Percentiles rank a stretch among this genome's conserved stretches.
These are phyloP conservation scores for Davidsoniella neocaledoniae DNA, from an alignment of 2,329 filamentous ascomycete genomes.

Conservation along the genomic window DNA sequence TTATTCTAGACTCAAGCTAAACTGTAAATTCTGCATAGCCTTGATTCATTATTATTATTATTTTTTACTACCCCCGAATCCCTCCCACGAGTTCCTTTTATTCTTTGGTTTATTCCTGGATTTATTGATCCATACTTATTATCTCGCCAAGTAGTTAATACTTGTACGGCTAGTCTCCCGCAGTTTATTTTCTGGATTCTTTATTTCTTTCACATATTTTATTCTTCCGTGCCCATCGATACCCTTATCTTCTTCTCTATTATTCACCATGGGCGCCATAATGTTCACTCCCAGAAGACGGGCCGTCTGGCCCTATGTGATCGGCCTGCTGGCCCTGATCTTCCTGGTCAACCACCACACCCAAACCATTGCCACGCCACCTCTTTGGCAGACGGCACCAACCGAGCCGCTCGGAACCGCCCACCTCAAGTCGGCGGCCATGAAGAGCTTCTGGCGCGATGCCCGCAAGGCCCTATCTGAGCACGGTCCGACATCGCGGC, in stretches of 20 bases:
- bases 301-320: slow-evolving; percentile 7
- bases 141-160: too few species aligned
- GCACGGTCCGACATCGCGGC: background rate
- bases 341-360: slow-evolving; percentile 7
- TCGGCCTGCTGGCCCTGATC: background rate
- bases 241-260: background rate
- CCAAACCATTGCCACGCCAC: slow-evolving; percentile 1
- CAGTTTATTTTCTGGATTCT: background rate
- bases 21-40: too few species aligned
- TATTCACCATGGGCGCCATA: slow-evolving; percentile 1
- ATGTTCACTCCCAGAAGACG: slow-evolving; percentile 9
- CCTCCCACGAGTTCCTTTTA: too few species aligned
- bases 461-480: slow-evolving; percentile 2
- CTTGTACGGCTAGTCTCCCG: background rate
- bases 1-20: too few species aligned
- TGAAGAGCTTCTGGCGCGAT: slow-evolving; percentile 5
- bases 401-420: background rate
- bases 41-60: too few species aligned
- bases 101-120: too few species aligned
- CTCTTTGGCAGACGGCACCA: background rate
- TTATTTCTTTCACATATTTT: background rate
- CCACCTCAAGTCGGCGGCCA: slow-evolving; percentile 6
- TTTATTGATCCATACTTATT: too few species aligned
- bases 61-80: too few species aligned
- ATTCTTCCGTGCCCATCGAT: background rate